Base-by-base conservation (phyloP, 2,329 filamentous ascomycete species). In the Thielaviopsis musarum region DNA sequence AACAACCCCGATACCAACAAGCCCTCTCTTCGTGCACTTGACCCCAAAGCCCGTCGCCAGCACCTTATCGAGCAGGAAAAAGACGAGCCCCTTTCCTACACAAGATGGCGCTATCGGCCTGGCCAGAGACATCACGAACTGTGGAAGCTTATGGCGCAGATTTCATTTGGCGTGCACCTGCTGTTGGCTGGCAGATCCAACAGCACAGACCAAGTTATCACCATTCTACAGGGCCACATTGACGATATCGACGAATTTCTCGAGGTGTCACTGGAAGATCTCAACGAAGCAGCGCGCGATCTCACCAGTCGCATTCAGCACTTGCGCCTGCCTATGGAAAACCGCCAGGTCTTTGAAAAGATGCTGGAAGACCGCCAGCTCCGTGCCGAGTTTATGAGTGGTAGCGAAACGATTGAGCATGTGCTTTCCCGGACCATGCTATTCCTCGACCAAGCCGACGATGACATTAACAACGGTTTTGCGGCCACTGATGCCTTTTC, bases 161-260 rank as follows among this genome's bases (percentile, higher is more conserved):
- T 97, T 65, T 85, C 89, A 1, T 97, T 97, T 70, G 91, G 93
- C 21, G 84, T 97, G 45, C 91, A 96, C 69, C 76, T 97, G 52
- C 73, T 97, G 60, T 81, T 94, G 59, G 84, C 91, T 66, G 83
- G 84, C 62, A 81, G 94, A 69, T 91, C 93, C 58, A 95, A 91
- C 70, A 94, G 88, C 65, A 87, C 95, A 65, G 78, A 83, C 38
- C 88, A 95, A 68, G 91, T 96, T 13, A 84, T 95, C 63, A 83
- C 79, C 64, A 97, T 97, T 58, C 76, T 97, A 59, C 89, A 96
- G 67, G 83, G 82, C 15, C 91, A 97, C 70, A 93, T 97, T 62
- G 88, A 95, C 67, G 91, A 97, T 70, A 82, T 97, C 30, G 93
- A 97, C 70, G 84, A 86, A 66, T 96, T 95, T 67, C 75, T 97